Conservation (phyloP, 768 basidiomycete species). For the Leccinellum rugosiceps region DNA sequence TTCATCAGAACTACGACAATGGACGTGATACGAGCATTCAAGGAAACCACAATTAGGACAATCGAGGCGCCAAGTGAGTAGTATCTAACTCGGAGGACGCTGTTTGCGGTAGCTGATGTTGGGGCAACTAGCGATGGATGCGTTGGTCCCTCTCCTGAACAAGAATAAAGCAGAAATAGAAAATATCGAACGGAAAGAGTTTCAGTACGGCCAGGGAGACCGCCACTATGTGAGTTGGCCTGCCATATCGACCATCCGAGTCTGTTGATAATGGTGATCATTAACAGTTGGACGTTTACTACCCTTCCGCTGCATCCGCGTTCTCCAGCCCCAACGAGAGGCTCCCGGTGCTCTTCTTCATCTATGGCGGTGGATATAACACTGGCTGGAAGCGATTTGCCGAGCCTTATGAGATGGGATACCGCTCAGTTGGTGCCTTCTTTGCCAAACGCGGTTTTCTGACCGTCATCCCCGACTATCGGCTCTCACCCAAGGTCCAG, state of each 20-base stretch:
- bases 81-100: neutral
- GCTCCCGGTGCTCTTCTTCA: slow-evolving; percentile 55
- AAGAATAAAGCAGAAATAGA: slow-evolving; percentile 45
- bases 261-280: neutral
- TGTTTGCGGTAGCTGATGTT: slow-evolving; percentile 2
- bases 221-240: slow-evolving; percentile 35
- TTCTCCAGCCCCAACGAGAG: slow-evolving; percentile 23
- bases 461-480: slow-evolving; percentile 66
- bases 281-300: slow-evolving; percentile 65
- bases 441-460: slow-evolving; percentile 58
- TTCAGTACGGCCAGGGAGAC: slow-evolving; percentile 49
- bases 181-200: slow-evolving; percentile 49
- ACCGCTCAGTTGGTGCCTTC: slow-evolving; percentile 56
- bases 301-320: slow-evolving; percentile 37
- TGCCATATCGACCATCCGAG: neutral
- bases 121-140: slow-evolving; percentile 38
- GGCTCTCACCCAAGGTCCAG: slow-evolving; percentile 52
- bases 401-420: slow-evolving; percentile 47
- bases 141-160: slow-evolving; percentile 50
- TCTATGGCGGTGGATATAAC: slow-evolving; percentile 66
- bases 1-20: slow-evolving; percentile 19
- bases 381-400: slow-evolving; percentile 47
- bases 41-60: slow-evolving; percentile 28
- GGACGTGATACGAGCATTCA: slow-evolving; percentile 34
- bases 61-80: slow-evolving; percentile 35